Percentiles rank a stretch among this genome's conserved stretches.
Evolutionary conservation across 2,329 filamentous ascomycete species (phyloP).

Genomic region (Nemania abortiva): DNA sequence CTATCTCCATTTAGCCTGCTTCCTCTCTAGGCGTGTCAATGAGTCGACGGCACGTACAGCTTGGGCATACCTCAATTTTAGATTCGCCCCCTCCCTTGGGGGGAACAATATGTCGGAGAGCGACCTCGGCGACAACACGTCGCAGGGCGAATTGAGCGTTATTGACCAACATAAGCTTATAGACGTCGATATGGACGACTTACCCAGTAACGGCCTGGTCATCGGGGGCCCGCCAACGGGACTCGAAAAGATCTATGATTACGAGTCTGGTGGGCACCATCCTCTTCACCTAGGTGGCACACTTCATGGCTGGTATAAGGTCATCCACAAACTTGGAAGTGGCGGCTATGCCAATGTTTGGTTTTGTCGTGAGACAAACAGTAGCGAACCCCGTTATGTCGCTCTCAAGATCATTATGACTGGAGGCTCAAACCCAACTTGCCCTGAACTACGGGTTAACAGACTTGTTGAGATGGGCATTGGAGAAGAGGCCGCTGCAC

Average conservation of each 20-base stretch:
- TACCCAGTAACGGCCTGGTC: constrained; percentile 1
- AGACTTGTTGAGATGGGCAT: constrained; percentile 31
- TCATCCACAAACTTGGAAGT: constrained; percentile 58
- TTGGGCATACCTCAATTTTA: no score
- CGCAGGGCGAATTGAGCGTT: background rate
- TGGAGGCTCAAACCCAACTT: constrained; percentile 41
- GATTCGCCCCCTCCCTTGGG: no score
- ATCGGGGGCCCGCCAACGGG: constrained; percentile 19
- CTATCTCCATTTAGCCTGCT: no score
- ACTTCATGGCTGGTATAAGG: constrained; percentile 53
- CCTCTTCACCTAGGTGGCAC: constrained; percentile 58
- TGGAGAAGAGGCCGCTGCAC: background rate
- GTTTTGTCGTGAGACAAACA: constrained; percentile 50
- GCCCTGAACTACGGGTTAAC: constrained; percentile 37
- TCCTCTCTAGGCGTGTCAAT: no score
- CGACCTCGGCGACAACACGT: background rate
- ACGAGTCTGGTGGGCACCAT: constrained; percentile 56
- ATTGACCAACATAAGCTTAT: background rate
- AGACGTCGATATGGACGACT: background rate
- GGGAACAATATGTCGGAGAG: constrained; percentile 7
- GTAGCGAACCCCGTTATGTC: constrained; percentile 42
- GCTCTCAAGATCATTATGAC: constrained; percentile 52
- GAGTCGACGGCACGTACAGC: no score
- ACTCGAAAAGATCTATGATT: constrained; percentile 42
- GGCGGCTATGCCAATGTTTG: constrained; percentile 59